Percentiles rank a stretch among this genome's conserved stretches.
phyloP scores from a whole-genome alignment of 2,329 filamentous ascomycete species.

The Trichophyton verrucosum region DNA sequence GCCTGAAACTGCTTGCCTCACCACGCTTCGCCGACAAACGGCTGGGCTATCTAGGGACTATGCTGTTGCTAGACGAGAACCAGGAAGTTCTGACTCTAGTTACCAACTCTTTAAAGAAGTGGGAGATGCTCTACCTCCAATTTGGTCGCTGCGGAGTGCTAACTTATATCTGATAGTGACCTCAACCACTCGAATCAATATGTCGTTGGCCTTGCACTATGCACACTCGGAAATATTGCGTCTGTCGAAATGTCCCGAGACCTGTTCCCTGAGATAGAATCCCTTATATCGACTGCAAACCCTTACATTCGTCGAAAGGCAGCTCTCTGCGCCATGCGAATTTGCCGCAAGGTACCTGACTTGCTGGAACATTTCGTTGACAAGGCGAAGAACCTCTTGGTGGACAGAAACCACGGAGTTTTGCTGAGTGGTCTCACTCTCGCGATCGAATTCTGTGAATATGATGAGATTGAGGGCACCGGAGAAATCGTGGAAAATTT shows the following conservation, averaged over 20 bases:
- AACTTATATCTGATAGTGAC: slow-evolving; percentile 50
- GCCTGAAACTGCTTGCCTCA: slow-evolving; percentile 89
- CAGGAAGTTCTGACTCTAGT: slow-evolving; percentile 95
- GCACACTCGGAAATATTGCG: slow-evolving; percentile 93
- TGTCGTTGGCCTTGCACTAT: slow-evolving; percentile 89
- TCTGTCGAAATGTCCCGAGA: slow-evolving; percentile 98
- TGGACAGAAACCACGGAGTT: slow-evolving; percentile 92
- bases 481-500: slow-evolving; percentile 88
- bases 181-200: slow-evolving; percentile 97
- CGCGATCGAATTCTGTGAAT: slow-evolving; percentile 84
- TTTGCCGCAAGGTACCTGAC: slow-evolving; percentile 95
- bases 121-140: slow-evolving; percentile 22
- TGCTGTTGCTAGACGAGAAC: slow-evolving; percentile 92
- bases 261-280: slow-evolving; percentile 91
- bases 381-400: slow-evolving; percentile 75
- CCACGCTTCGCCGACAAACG: slow-evolving; percentile 97
- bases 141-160: neutral
- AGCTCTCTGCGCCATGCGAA: slow-evolving; percentile 96
- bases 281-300: slow-evolving; percentile 79
- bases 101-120: slow-evolving; percentile 97
- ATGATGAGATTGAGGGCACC: slow-evolving; percentile 83
- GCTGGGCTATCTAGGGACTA: slow-evolving; percentile 87
- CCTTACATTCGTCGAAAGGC: slow-evolving; percentile 98
- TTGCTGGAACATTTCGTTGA: slow-evolving; percentile 94
- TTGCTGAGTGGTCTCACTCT: slow-evolving; percentile 83